A percentile compares a stretch with the other conserved stretches of the same genome.
Evolutionary conservation across 768 basidiomycete species (phyloP).

Genomic region (Galerina marginata): DNA sequence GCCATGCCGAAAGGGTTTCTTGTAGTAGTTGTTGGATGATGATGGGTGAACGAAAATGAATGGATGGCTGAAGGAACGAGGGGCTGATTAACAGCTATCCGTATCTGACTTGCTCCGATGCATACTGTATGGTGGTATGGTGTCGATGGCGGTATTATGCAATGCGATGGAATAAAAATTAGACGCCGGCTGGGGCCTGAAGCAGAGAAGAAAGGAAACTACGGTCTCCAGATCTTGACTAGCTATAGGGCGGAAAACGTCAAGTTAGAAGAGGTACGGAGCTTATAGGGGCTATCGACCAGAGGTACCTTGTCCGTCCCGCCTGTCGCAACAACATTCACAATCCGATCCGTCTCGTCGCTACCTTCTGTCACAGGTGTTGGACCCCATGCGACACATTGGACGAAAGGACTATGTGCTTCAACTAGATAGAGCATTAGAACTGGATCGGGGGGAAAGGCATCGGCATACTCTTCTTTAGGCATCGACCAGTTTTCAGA

Average conservation of each 20-base stretch:
- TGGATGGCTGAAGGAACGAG: too few relatives aligned
- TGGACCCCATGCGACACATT: constrained; percentile 81
- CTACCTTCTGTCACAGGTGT: constrained; percentile 40
- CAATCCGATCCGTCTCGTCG: constrained; percentile 59
- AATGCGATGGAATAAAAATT: not conserved
- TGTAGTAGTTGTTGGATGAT: too few relatives aligned
- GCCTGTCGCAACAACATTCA: constrained; percentile 73
- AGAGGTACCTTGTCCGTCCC: constrained; percentile 59
- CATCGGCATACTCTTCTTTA: constrained; percentile 55
- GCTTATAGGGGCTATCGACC: not conserved
- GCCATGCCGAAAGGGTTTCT: too few relatives aligned
- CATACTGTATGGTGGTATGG: too few relatives aligned
- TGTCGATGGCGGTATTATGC: not conserved
- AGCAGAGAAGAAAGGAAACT: not conserved
- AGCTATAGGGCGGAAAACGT: constrained; percentile 12
- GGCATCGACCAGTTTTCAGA: constrained; percentile 80
- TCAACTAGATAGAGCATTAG: constrained; percentile 49
- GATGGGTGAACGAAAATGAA: too few relatives aligned
- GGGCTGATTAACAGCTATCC: too few relatives aligned
- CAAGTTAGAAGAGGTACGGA: not conserved
- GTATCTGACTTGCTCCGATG: too few relatives aligned
- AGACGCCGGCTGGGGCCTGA: not conserved
- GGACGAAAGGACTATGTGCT: constrained; percentile 86
- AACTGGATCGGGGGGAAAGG: not conserved
- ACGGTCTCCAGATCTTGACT: constrained; percentile 31